Base-by-base conservation (phyloP, 805 yeast genomes). In the Tetrapisispora phaffii region DNA sequence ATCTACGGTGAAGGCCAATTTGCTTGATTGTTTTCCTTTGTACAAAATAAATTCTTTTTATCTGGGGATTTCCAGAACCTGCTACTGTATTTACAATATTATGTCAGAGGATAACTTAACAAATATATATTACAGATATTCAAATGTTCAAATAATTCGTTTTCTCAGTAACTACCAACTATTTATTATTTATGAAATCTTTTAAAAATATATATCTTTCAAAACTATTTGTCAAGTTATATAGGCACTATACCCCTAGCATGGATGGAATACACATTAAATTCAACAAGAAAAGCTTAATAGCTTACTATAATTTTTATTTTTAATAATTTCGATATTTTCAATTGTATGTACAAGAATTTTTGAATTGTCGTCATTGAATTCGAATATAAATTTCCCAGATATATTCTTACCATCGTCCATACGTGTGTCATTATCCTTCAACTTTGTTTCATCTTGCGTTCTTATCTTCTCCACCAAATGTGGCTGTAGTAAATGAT, bases 381-480 rank as follows among this genome's bases (percentile, higher is more conserved):
- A 66, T 55, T 82, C 89, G 56, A 82, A 82, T 7, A 80, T 69
- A 54, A 82, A 82, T 2, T 79, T 59, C 1, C 89, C 90, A 31
- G 63, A 46, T 3, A 52, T 46, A 26, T 39, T 45, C 16, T 50
- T 28, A 39, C 44, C 32, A 38, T 45, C 33, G 38, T 45, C 33
- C 23, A 45, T 49, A 16, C 41, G 39, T 5, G 37, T 34, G 3
- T 26, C 34, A 12, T 15, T 20, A 28, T 28, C 31, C 13, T 12
- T 9, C 20, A 32, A n/a, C 13, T 6, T 4, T 4, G 34, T 19
- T 20, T 34, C 10, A 34, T 40, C 20, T 28, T 40, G 26, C 13
- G 23, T 39, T 42, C 39, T 36, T 31, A 36, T 37, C 21, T 31
- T 34, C 33, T 49, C 39, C 7, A 38, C 17, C 26, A 39, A 9